Evolutionary conservation across 768 basidiomycete genomes (phyloP).

Genomic region (Boletellus ananiceps): DNA sequence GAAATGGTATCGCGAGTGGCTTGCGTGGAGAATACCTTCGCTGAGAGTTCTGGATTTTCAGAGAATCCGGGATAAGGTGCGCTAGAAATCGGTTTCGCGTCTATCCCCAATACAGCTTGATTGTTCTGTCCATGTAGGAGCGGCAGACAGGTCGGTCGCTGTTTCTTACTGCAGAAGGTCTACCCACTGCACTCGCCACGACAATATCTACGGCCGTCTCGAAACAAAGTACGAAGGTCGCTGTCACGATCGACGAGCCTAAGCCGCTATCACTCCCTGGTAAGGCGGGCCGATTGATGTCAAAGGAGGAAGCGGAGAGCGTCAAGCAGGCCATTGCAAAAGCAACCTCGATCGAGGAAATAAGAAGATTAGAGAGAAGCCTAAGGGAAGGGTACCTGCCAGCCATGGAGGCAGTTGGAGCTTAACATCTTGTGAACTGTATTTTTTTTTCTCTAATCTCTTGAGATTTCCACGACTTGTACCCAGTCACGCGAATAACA

Average conservation of each 20-base stretch:
- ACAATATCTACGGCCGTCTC: slow-evolving; percentile 72
- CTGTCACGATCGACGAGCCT: slow-evolving; percentile 76
- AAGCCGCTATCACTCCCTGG: slow-evolving; percentile 49
- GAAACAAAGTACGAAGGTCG: slow-evolving; percentile 54
- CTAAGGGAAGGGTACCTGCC: slow-evolving; percentile 83
- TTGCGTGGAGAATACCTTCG: slow-evolving; percentile 81
- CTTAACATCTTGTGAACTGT: slow-evolving; percentile 44
- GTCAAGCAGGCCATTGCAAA: slow-evolving; percentile 85
- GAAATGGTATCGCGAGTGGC: slow-evolving; percentile 97
- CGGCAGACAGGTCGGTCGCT: slow-evolving; percentile 66
- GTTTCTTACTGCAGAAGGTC: slow-evolving; percentile 76
- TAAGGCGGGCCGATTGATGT: slow-evolving; percentile 84
- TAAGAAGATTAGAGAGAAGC: slow-evolving; percentile 76
- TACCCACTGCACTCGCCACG: slow-evolving; percentile 76
- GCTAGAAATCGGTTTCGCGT: slow-evolving; percentile 36
- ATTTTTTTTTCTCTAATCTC: slow-evolving; percentile 27
- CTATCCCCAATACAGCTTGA: slow-evolving; percentile 24
- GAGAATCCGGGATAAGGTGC: slow-evolving; percentile 91
- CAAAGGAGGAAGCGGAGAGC: slow-evolving; percentile 84
- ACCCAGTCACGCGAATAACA: background rate
- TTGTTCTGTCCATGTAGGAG: slow-evolving; percentile 51
- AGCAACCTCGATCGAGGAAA: slow-evolving; percentile 89
- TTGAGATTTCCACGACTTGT: slow-evolving; percentile 2
- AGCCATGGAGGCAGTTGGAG: slow-evolving; percentile 70
- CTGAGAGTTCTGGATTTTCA: slow-evolving; percentile 93